Conservation (phyloP, 164 flowering plant species). For the Vitis cinerea region DNA sequence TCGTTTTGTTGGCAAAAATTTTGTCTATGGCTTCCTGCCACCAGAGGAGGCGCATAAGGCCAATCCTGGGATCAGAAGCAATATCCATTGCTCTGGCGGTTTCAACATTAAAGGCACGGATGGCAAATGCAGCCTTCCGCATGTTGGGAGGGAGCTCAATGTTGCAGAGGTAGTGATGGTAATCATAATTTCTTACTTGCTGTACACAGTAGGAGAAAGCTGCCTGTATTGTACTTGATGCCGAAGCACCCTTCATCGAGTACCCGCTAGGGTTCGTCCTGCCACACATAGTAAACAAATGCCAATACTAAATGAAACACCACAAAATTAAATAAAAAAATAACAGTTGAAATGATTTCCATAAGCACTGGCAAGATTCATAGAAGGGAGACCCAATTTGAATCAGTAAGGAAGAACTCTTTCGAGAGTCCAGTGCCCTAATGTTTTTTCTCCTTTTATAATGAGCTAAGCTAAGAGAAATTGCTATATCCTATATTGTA, state of each 20-base stretch:
- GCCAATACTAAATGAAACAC: no score
- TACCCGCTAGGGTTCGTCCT: no score
- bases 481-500: no score
- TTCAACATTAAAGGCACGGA: conserved; percentile 95
- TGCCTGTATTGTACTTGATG: conserved; percentile 50
- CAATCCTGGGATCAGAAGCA: conserved; percentile 90
- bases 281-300: no score
- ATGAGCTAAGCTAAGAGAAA: no score
- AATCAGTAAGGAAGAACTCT: no score
- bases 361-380: no score
- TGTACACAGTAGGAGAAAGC: conserved; percentile 95
- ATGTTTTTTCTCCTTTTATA: no score
- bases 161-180: conserved; percentile 95
- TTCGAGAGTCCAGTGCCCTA: no score
- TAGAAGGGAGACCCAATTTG: no score
- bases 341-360: no score
- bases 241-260: conserved; percentile 58
- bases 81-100: conserved; percentile 94
- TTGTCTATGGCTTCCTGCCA: conserved; percentile 98
- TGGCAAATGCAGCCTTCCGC: conserved; percentile 89
- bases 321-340: no score
- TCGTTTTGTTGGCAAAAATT: conserved; percentile 59
- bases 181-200: conserved; percentile 91
- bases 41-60: conserved; percentile 97
- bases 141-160: conserved; percentile 81